Evolutionary conservation across 352 stramenopile species (phyloP).

Genomic region (Pythium oligandrum): DNA sequence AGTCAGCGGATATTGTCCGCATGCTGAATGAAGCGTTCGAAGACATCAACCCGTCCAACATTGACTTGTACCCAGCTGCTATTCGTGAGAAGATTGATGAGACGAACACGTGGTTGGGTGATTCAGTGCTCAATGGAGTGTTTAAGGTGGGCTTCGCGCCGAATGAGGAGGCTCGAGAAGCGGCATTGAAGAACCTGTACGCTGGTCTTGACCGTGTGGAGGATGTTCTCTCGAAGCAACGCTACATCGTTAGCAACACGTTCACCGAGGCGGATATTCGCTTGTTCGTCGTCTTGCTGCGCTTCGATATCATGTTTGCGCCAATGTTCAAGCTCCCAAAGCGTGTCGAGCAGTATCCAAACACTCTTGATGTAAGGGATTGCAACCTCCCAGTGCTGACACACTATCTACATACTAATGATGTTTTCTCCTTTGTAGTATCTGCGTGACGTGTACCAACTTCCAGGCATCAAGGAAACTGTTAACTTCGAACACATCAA

Average conservation of each 20-base stretch:
- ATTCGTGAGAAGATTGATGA: constrained; percentile 78
- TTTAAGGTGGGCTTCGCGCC: constrained; percentile 70
- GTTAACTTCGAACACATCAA: constrained; percentile 49
- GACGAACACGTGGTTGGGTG: constrained; percentile 91
- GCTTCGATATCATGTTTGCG: constrained; percentile 93
- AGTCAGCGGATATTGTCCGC: constrained; percentile 93
- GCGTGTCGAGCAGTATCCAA: constrained; percentile 73
- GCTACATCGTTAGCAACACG: constrained; percentile 64
- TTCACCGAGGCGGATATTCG: constrained; percentile 87
- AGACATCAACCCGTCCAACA: constrained; percentile 52
- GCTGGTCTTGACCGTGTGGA: constrained; percentile 78
- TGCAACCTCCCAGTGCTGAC: too few species aligned
- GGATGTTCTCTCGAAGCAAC: constrained; percentile 53
- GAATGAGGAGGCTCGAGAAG: constrained; percentile 79
- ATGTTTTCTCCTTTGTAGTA: constrained; percentile 17
- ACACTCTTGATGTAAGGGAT: constrained; percentile 59
- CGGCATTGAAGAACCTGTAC: constrained; percentile 84
- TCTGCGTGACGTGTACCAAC: constrained; percentile 41
- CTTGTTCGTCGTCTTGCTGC: constrained; percentile 90
- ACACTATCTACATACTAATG: too few species aligned
- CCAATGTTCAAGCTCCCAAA: constrained; percentile 73
- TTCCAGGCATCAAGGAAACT: constrained; percentile 29
- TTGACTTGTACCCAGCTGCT: constrained; percentile 87
- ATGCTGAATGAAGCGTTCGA: constrained; percentile 95
- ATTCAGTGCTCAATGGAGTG: constrained; percentile 89